Conservation (phyloP, 192 early-diverging fungal species). For the Podila verticillata region DNA sequence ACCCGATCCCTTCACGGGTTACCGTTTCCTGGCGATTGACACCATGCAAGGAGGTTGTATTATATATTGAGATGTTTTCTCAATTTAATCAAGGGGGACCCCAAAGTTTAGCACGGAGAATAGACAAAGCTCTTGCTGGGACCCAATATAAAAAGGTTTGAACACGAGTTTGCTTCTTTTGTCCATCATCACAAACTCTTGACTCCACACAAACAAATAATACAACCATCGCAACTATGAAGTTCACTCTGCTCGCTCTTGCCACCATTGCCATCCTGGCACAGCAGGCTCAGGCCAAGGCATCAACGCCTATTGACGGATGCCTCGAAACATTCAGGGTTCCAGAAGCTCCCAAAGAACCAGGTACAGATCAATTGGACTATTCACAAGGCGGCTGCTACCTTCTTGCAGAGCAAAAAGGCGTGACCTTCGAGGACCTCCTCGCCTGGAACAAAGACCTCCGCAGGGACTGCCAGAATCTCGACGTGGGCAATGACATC, state of each 20-base stretch:
- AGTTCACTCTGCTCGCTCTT: background rate
- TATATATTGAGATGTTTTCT: too few relatives aligned
- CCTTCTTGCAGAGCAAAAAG: background rate
- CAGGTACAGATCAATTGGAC: background rate
- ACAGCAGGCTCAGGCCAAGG: background rate
- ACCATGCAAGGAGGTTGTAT: too few relatives aligned
- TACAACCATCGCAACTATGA: background rate
- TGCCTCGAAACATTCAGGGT: background rate
- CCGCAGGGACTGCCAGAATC: conserved; percentile 8
- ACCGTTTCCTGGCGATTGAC: too few relatives aligned
- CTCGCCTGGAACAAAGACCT: conserved; percentile 12
- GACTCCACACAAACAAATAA: background rate
- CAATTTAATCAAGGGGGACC: too few relatives aligned
- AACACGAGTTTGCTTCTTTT: too few relatives aligned
- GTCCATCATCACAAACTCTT: too few relatives aligned
- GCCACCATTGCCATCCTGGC: background rate
- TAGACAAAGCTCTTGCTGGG: too few relatives aligned
- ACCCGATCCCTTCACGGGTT: too few relatives aligned
- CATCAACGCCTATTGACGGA: background rate
- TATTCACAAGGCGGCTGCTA: background rate
- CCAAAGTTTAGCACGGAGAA: too few relatives aligned
- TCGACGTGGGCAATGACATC: conserved; percentile 5
- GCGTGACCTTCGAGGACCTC: conserved; percentile 1
- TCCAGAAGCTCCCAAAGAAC: background rate
- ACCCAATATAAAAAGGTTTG: too few relatives aligned